These are phyloP conservation scores for Fusarium sp. DNA, from an alignment of 2,329 filamentous ascomycete species.

Conservation along the genomic window DNA sequence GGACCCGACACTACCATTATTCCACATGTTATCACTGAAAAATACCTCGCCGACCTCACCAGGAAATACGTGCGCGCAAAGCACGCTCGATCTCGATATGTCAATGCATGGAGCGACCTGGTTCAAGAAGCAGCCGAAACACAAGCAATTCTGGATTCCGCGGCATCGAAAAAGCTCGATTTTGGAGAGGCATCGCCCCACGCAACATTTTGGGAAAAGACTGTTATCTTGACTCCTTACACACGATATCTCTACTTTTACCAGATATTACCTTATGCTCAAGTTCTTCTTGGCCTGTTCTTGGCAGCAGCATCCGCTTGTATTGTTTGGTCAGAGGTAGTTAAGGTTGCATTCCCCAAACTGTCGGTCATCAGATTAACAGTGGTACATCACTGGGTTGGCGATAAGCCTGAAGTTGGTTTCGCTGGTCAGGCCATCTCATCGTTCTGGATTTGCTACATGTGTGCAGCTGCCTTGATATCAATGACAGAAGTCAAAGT, in stretches of 20 bases:
- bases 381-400: slow-evolving; percentile 80
- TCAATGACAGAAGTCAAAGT: slow-evolving; percentile 94
- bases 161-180: slow-evolving; percentile 81
- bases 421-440: slow-evolving; percentile 89
- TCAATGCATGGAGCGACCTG: slow-evolving; percentile 85
- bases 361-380: slow-evolving; percentile 76
- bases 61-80: slow-evolving; percentile 82
- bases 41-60: slow-evolving; percentile 91
- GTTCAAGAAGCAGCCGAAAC: slow-evolving; percentile 78
- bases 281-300: slow-evolving; percentile 72
- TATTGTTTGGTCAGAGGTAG: slow-evolving; percentile 92
- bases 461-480: slow-evolving; percentile 89
- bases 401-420: slow-evolving; percentile 78
- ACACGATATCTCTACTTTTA: slow-evolving; percentile 83
- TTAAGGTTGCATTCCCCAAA: slow-evolving; percentile 82
- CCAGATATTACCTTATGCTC: slow-evolving; percentile 75
- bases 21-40: slow-evolving; percentile 88
- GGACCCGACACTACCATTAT: slow-evolving; percentile 61
- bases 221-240: slow-evolving; percentile 79
- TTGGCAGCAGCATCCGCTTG: slow-evolving; percentile 80
- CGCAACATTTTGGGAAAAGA: slow-evolving; percentile 63
- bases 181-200: slow-evolving; percentile 71
- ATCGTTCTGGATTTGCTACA: slow-evolving; percentile 91
- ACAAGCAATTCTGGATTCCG: slow-evolving; percentile 86
- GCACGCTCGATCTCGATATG: slow-evolving; percentile 84